Base-by-base conservation (phyloP, 305 asterid genomes). In the Fraxinus velutina region DNA sequence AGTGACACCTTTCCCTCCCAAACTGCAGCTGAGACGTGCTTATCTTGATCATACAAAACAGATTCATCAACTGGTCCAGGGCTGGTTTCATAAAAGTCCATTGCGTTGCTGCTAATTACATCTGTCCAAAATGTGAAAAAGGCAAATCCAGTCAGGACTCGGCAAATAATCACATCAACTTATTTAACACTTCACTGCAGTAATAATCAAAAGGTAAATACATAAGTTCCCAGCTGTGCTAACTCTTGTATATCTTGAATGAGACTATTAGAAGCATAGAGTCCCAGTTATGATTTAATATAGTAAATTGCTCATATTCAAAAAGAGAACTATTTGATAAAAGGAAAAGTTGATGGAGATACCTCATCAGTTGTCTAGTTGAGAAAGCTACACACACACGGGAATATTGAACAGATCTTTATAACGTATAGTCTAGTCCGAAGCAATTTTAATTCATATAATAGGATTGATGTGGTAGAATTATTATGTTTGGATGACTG, bases 1-100 rank as follows among this genome's bases (percentile, higher is more conserved):
- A 72, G 72, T 30, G 78, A 77, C 85, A 95, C 98, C 98, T 93
- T 95, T 73, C 97, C 98, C 84, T 91, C 97, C 98, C 97, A 95
- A 88, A 93, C 90, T 19, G 98, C 94, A 52, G 97, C 86, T 34
- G 99, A 93, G 62, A 93, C 97, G 81, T 93, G 97, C 90, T 93
- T 95, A 86, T 94, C 99, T 90, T 95, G 99, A 85, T 95, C 98
- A 72, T 95, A 91, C 39, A 95, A 84, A 83, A 95, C 80, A 68
- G 90, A 90, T 79, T 94, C 95, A 82, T 95, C 94, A 80, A 89
- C 30, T 21, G 98, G 99, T 78, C 97, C 97, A 76, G 99, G 97
- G 78, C 87, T 94, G 83, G 93, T 87, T 36, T 91, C 88, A 83
- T 87, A 85, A 44, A 81, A 87, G 76, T 95, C 99, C 97, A 92